phyloP scores from a whole-genome alignment of 2,329 filamentous ascomycete genomes.

The Boeremia exigua region DNA sequence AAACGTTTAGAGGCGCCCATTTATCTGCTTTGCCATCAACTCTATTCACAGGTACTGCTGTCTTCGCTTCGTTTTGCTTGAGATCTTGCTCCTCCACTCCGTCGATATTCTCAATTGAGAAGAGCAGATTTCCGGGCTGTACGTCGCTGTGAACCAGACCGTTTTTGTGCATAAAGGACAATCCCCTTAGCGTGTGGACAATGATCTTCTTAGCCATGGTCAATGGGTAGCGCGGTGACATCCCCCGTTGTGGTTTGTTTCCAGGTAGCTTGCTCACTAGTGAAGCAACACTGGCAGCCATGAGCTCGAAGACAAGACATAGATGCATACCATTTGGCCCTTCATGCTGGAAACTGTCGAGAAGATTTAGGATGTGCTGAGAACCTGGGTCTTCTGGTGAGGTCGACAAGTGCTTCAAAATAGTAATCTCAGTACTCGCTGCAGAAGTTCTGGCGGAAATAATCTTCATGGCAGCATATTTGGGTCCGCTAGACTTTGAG shows the following conservation, averaged over 20 bases:
- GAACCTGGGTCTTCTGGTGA: not conserved
- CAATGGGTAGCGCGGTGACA: not conserved
- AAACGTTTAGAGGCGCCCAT: not conserved
- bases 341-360: not conserved
- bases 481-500: constrained; percentile 3
- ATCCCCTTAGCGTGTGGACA: not conserved
- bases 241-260: not conserved
- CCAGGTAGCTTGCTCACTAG: not conserved
- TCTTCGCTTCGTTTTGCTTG: not conserved
- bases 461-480: constrained; percentile 22
- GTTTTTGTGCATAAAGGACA: not conserved
- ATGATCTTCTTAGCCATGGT: not conserved
- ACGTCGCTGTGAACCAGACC: not conserved
- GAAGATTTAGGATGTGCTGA: not conserved
- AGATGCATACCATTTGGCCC: not conserved
- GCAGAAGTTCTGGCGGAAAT: constrained; percentile 19
- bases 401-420: not conserved
- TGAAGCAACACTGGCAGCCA: not conserved
- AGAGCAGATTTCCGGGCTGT: not conserved
- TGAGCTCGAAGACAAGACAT: not conserved
- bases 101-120: not conserved
- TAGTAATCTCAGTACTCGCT: not conserved
- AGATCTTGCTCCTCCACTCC: not conserved
- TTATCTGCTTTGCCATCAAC: not conserved
- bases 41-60: not conserved